phyloP scores from a whole-genome alignment of 2,329 filamentous ascomycete genomes.

The Cladophialophora yegresii region DNA sequence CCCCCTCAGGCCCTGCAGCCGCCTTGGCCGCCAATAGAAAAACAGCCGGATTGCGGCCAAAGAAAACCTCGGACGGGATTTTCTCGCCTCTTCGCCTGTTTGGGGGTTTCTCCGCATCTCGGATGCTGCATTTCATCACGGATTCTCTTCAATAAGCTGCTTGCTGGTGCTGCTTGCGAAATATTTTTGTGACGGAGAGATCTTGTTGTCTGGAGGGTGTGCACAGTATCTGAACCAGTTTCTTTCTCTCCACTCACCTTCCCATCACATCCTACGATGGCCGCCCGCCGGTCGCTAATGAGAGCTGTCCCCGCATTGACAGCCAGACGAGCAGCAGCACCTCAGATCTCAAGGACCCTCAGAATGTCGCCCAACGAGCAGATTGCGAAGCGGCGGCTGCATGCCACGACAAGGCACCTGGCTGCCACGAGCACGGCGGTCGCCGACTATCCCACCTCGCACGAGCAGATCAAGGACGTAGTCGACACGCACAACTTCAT shows the following conservation, averaged over 20 bases:
- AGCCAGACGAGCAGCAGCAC: conserved; percentile 29
- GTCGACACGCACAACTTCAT: conserved; percentile 64
- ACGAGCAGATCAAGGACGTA: conserved; percentile 58
- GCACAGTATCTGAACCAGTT: background rate
- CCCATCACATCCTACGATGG: conserved; percentile 22
- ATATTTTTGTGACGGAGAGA: background rate
- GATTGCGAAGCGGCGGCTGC: conserved; percentile 43
- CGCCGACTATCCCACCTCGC: conserved; percentile 59
- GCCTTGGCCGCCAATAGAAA: background rate
- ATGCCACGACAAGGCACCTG: conserved; percentile 58
- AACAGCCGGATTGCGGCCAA: background rate
- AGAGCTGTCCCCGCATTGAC: conserved; percentile 35
- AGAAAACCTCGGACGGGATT: conserved; percentile 3
- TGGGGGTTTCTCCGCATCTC: background rate
- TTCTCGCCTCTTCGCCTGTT: background rate
- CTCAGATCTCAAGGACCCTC: conserved; percentile 26
- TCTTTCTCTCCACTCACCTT: background rate
- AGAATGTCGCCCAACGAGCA: conserved; percentile 35
- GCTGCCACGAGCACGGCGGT: conserved; percentile 54
- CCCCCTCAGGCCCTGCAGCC: background rate
- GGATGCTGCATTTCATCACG: background rate
- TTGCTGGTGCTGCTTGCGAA: background rate
- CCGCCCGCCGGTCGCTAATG: conserved; percentile 30
- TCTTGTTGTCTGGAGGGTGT: background rate
- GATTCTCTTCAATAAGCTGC: background rate